A percentile compares a stretch with the other conserved stretches of the same genome.
Evolutionary conservation across 257 asterid genomes (phyloP).

Genomic region (Linderniella brevidens): DNA sequence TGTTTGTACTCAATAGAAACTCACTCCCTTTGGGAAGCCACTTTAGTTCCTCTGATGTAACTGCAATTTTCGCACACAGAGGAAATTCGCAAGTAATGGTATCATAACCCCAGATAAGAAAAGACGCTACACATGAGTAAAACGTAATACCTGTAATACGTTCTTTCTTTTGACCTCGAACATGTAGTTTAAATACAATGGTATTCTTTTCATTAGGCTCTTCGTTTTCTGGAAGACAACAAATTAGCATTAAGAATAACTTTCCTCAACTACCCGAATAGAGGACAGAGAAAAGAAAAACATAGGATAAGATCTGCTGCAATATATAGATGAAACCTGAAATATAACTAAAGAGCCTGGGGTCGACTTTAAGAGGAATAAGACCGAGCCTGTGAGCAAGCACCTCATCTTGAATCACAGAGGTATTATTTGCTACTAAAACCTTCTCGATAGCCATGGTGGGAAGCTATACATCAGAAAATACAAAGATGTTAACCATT

Average conservation of each 20-base stretch:
- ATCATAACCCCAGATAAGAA: not conserved
- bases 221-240: conserved; percentile 48
- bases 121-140: conserved; percentile 1
- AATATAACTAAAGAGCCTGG: conserved; percentile 56
- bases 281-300: not conserved
- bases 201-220: conserved; percentile 74
- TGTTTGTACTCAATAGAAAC: conserved; percentile 27
- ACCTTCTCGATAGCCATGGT: conserved; percentile 96
- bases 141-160: conserved; percentile 38
- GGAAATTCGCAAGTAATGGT: not conserved
- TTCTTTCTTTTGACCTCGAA: conserved; percentile 30
- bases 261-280: not conserved
- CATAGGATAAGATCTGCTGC: not conserved
- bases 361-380: conserved; percentile 75
- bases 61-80: conserved; percentile 21
- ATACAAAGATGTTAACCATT: not conserved
- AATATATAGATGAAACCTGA: conserved; percentile 39
- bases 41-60: conserved; percentile 46
- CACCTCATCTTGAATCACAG: conserved; percentile 91
- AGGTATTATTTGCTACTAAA: conserved; percentile 80
- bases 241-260: conserved; percentile 14
- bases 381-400: conserved; percentile 91
- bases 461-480: conserved; percentile 39
- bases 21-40: conserved; percentile 89
- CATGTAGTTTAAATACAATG: conserved; percentile 72